Evolutionary conservation across 306 rosid genomes (phyloP).

Genomic region (Quercus wislizeni): DNA sequence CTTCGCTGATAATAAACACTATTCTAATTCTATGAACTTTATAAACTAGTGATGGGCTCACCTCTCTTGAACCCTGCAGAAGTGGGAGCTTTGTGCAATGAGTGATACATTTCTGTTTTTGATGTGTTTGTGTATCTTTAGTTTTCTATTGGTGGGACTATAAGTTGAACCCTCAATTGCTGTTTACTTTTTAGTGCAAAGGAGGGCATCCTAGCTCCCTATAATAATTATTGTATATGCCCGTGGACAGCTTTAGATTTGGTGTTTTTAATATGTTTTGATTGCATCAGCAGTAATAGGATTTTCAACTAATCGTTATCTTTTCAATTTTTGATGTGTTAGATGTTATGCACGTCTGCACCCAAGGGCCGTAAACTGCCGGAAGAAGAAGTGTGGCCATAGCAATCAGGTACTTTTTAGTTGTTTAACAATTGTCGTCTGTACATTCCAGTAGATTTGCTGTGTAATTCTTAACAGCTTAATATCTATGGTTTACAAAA

Average conservation of each 20-base stretch:
- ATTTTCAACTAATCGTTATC: too few species aligned
- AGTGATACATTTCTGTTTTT: too few species aligned
- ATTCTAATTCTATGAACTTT: too few species aligned
- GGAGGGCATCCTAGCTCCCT: too few species aligned
- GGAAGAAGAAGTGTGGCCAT: conserved; percentile 83
- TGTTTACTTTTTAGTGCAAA: too few species aligned
- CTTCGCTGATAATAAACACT: too few species aligned
- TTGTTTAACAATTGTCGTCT: neutral
- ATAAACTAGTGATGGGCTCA: too few species aligned
- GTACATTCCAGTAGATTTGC: neutral
- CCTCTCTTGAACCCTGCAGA: too few species aligned
- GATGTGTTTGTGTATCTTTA: too few species aligned
- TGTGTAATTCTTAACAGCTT: neutral
- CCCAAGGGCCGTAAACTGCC: conserved; percentile 80
- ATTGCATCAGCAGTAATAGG: neutral
- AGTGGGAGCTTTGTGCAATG: too few species aligned
- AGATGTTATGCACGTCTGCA: conserved; percentile 84
- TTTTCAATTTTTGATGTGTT: neutral
- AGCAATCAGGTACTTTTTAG: conserved; percentile 59
- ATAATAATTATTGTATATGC: neutral
- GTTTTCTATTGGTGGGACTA: too few species aligned
- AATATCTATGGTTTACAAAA: neutral
- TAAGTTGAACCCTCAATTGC: too few species aligned
- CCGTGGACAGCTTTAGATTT: neutral
- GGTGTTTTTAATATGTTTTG: neutral